Base-by-base conservation (phyloP, 768 basidiomycete species). In the Pisolithus tinctorius region DNA sequence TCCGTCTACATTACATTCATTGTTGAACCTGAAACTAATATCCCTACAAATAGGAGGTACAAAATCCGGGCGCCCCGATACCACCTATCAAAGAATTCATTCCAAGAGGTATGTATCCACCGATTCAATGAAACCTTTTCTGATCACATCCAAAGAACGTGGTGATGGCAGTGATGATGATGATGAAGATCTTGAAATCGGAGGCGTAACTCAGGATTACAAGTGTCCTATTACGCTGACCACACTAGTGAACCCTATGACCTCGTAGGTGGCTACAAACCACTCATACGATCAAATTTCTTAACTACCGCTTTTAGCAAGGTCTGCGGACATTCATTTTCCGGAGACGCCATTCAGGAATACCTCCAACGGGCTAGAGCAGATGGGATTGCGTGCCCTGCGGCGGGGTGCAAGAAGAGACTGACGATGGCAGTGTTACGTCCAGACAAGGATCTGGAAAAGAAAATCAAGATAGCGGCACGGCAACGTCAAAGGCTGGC, bases 181-280 rank as follows among this genome's bases (percentile, higher is more conserved):
- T 30, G 88, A 93, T 48, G 94, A 96, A n/a, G n/a, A n/a, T 11
- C 68, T 98, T 30, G 86, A 93, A 67, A 73, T 95, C 46, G 94
- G 94, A 48, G 93, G 91, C 25, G 77, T 84, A 27, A 86, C 83
- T 6, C 87, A 89, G 61, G 84, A 83, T 59, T 91, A 84, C 74
- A 85, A 81, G 50, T 95, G 93, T 58, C 93, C 93, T 2, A 71
- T 98, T 46, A 83, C 86, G 1, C 72, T 93, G 41, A 77, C 71
- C 2, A 64, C 75, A 13, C 74, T 91, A 37, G 75, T 74, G 20
- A 74, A 95, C 47, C 92, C 94, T 2, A 71, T 88, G 52, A 91
- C 86, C 4, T 92, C 89, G 93, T 94, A 63, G 50, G 86, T 60
- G 30, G 43, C n/a, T 42, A 45, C 45, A 20, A 17, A 6, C 20